phyloP scores from a whole-genome alignment of 805 yeast species.

The Yarrowia hollandica region DNA sequence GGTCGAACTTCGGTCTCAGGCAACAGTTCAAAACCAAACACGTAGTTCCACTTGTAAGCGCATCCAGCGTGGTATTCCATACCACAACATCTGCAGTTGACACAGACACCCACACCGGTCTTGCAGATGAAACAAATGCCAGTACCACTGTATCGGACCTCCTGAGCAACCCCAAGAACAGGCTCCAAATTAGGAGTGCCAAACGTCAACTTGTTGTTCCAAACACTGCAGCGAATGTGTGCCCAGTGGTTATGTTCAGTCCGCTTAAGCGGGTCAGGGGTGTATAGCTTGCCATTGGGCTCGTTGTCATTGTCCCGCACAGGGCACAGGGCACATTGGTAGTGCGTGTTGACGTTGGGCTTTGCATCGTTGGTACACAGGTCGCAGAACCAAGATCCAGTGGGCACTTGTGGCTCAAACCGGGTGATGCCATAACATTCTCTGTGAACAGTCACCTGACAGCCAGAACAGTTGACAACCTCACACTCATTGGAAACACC shows the following conservation, averaged over 20 bases:
- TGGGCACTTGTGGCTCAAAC: constrained; percentile 31
- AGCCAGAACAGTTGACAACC: constrained; percentile 37
- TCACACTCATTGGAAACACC: constrained; percentile 4
- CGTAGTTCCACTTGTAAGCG: constrained; percentile 50
- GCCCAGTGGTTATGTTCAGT: constrained; percentile 71
- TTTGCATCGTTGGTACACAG: constrained; percentile 68
- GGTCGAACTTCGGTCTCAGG: constrained; percentile 26
- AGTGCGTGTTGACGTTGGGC: constrained; percentile 57
- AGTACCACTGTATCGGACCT: background rate
- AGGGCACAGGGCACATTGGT: constrained; percentile 67
- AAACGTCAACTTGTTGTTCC: constrained; percentile 49
- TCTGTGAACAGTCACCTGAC: constrained; percentile 70
- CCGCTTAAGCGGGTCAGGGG: constrained; percentile 69
- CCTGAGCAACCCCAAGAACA: constrained; percentile 43
- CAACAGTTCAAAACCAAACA: constrained; percentile 53
- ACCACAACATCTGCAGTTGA: constrained; percentile 51
- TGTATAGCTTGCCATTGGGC: constrained; percentile 39
- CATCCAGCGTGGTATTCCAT: constrained; percentile 55
- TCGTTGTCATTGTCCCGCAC: constrained; percentile 53
- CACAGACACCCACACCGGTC: constrained; percentile 54
- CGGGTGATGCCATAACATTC: constrained; percentile 61
- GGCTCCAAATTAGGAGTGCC: constrained; percentile 51
- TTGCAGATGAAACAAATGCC: constrained; percentile 46
- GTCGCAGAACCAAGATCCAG: constrained; percentile 71
- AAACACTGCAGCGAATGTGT: constrained; percentile 70